Conservation (phyloP, 208 protist genomes). For the Crithidia sp. region DNA sequence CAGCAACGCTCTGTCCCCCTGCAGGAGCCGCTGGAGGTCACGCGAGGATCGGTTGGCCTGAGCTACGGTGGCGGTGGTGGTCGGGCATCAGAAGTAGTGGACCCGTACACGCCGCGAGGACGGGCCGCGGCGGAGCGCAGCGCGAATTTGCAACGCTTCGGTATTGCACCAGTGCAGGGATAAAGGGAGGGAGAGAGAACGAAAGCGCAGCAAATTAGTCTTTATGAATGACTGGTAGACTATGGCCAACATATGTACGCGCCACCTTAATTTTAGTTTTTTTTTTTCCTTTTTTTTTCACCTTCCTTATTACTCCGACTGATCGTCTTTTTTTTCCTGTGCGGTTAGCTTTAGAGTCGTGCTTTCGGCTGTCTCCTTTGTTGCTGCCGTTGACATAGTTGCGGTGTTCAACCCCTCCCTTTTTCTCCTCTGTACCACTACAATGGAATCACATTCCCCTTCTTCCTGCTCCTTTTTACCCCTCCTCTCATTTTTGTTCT, state of each 20-base stretch:
- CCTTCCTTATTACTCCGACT: constrained; percentile 1
- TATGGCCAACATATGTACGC: too few relatives aligned
- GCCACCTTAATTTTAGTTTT: neutral
- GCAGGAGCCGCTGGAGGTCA: constrained; percentile 7
- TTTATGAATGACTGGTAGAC: neutral
- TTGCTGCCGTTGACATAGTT: too few relatives aligned
- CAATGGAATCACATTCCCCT: too few relatives aligned
- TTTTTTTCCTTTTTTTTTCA: neutral
- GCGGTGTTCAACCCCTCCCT: too few relatives aligned
- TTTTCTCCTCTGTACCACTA: too few relatives aligned
- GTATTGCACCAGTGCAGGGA: constrained; percentile 36
- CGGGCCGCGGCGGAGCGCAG: constrained; percentile 10
- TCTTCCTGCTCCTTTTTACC: neutral
- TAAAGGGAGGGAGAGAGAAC: neutral
- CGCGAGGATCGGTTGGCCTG: neutral
- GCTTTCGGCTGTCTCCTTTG: too few relatives aligned
- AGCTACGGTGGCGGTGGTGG: neutral
- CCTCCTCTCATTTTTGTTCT: neutral
- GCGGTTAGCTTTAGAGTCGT: too few relatives aligned
- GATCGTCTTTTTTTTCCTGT: neutral
- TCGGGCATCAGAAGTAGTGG: neutral
- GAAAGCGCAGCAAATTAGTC: neutral
- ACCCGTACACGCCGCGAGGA: neutral
- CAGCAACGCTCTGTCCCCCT: constrained; percentile 27
- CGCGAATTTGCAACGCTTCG: constrained; percentile 42